Evolutionary conservation across 2,329 filamentous ascomycete species (phyloP), one percentile per base, ranked within the genome.

Genomic region (Aciculosporium take): DNA sequence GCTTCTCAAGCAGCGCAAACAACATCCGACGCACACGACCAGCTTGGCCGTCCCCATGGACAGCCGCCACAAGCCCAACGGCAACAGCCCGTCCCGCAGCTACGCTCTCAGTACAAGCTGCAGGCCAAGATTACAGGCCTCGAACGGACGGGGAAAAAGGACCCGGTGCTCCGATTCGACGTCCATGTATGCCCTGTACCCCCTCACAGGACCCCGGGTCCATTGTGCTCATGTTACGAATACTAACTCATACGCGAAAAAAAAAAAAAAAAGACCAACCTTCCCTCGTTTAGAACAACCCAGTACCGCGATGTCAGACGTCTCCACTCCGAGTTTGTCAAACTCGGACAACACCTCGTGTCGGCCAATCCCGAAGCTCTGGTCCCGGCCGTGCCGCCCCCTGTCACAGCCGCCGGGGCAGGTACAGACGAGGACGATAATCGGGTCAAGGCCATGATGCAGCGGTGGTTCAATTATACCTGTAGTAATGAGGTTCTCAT

Each of bases 291-390:
- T 63, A 79, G 91, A 53, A 98, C 91, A 0, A 98, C 91, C 5
- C 91, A 98, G 61, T 98, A 95, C 65, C 87, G 91, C 56, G 91
- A 98, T 62, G 87, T 98, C 50, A 84, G 91, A 52, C 84, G 91
- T 46, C 81, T 93, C 46, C 91, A 98, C 63, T 87, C 85, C 37
- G 91, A 98, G 58, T 98, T 98, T 55, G 73, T 85, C 49, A 98
- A 96, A 63, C 79, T 98, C n/a, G 86, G 84, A 42, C 84, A 94
- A 45, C 91, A 98, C 61, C 70, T 98, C 43, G 87, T 95, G 59
- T 95, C 89, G 20, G 88, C 89, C n/a, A 96, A 96, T 55, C 91
- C 91, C 3, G 91, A 98, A 62, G 83, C 87, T 7, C 71, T 98
- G 34, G 89, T 98, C 7, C 91, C 91, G 3, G 87, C 89, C 8